Evolutionary conservation across 2,329 filamentous ascomycete species (phyloP), one percentile per base, ranked within the genome.

Genomic region (Epichloe festucae): DNA sequence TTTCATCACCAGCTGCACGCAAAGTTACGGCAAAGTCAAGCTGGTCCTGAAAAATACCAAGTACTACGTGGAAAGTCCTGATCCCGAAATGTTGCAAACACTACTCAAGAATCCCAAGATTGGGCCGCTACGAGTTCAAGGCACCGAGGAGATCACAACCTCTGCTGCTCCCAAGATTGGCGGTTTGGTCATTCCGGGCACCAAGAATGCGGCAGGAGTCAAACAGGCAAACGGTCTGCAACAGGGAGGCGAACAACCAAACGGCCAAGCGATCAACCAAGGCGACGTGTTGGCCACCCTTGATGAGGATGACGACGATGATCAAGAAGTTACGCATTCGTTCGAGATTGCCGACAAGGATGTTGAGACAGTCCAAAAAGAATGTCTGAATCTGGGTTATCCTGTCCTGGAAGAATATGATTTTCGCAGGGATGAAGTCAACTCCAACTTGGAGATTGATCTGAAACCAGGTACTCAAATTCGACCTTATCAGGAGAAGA

Each of bases 381-480:
- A 89, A 53, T 97, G 93, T 63, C 78, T 95, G 49, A 85, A 87
- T 45, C 81, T 98, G 48, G 85, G 85, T 27, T 85, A 89, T 55
- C 93, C 93, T 3, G 84, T 95, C 8, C 79, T 96, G 8, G 90
- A 97, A 66, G 93, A 98, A 68, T 98, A 98, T 67, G 93, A 98
- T 66, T 98, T 97, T 67, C 79, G 89, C 53, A 90, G 93, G 59
- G 93, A 98, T 65, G 81, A 87, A 54, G 78, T 82, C 59, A 98
- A 97, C 62, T 81, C 91, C 1, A 95, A 88, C 48, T 73, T 98
- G 38, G 89, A 97, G 52, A 98, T 98, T 59, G 91, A 97, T 65
- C 74, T 97, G 47, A 87, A 87, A 60, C 90, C 91, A 0, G 84
- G 84, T 52, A 91, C 90, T 0, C 86, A 91, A 62, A 97, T 97